Percentiles rank a stretch among this genome's conserved stretches.
Conservation (phyloP, 495 filamentous ascomycete genomes). For the Penicillium maclennaniae region DNA sequence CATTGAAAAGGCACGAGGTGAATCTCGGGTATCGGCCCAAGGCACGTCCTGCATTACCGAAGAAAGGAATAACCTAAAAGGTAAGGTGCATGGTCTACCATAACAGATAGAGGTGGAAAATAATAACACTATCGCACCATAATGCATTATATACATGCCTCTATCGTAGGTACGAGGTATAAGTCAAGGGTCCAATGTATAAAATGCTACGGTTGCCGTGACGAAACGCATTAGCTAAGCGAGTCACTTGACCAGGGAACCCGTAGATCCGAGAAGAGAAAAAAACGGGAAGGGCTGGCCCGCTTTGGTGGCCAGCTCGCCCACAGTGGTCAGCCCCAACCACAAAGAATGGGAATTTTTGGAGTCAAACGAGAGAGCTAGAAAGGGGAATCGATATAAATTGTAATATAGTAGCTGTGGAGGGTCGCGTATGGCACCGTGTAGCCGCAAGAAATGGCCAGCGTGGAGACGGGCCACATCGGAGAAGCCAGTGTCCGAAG, state of each 20-base stretch:
- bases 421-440: background rate
- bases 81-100: background rate
- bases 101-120: background rate
- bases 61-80: background rate
- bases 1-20: background rate
- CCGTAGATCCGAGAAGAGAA: slow-evolving; percentile 43
- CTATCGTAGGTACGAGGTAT: too few relatives aligned
- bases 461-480: slow-evolving; percentile 41
- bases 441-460: slow-evolving; percentile 5
- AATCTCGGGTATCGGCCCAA: background rate
- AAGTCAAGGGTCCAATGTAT: background rate
- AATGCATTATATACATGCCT: too few relatives aligned
- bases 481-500: slow-evolving; percentile 43
- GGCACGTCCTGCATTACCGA: background rate
- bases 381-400: background rate
- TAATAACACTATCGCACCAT: background rate
- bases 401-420: background rate
- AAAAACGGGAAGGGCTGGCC: slow-evolving; percentile 38
- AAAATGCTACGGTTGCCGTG: slow-evolving; percentile 28
- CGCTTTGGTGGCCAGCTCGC: slow-evolving; percentile 19
- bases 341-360: slow-evolving; percentile 3
- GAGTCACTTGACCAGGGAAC: slow-evolving; percentile 29
- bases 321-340: background rate
- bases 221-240: slow-evolving; percentile 39
- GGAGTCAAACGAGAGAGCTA: slow-evolving; percentile 13